Base-by-base conservation (phyloP, 805 yeast genomes). In the Monosporozyma yasuniensis region DNA sequence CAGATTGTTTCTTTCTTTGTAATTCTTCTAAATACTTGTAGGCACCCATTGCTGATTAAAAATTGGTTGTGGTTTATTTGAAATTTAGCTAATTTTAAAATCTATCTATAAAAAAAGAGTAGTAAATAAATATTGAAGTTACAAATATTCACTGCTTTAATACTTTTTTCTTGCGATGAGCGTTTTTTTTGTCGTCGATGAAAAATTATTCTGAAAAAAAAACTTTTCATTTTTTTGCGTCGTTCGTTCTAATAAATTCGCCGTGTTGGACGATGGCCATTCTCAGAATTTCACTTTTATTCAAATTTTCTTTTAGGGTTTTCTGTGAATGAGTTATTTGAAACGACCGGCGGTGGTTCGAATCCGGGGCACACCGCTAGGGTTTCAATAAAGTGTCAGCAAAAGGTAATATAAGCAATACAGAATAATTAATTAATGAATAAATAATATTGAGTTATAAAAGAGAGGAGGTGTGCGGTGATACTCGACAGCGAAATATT, bases 1-100 rank as follows among this genome's bases (percentile, higher is more conserved):
- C 99, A 72, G 97, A 89, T 83, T 93, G 99, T 85, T 93, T 93
- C 95, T 93, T 93, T 84, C 97, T 90, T 77, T 89, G 93, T 76
- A 93, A 83, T 80, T 93, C 99, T 80, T 91, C 96, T 75, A 93
- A 84, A 78, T 93, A 93, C 77, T 93, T 93, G 95, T 93, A 93
- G 82, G 98, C 99, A 83, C 99, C 98, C 99, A 91, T 86, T 76
- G 67, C 77, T 47, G 53, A 37, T 50, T 50, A 35, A 50, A 42
- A 35, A 19, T 51, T 50, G 55, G 49, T 50, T 28, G 39, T 47
- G 23, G 49, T 25, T 48, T 25, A 12, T 46, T 39, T 23, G 9
- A 23, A 44, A 32, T 28, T 14, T 3, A 8, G 27, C 4, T 22
- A 44, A n/a, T 9, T 44, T 19, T 8, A 19, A 32, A 6, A 35